phyloP scores from a whole-genome alignment of 2,329 filamentous ascomycete species.

The Pyrenophora teres region DNA sequence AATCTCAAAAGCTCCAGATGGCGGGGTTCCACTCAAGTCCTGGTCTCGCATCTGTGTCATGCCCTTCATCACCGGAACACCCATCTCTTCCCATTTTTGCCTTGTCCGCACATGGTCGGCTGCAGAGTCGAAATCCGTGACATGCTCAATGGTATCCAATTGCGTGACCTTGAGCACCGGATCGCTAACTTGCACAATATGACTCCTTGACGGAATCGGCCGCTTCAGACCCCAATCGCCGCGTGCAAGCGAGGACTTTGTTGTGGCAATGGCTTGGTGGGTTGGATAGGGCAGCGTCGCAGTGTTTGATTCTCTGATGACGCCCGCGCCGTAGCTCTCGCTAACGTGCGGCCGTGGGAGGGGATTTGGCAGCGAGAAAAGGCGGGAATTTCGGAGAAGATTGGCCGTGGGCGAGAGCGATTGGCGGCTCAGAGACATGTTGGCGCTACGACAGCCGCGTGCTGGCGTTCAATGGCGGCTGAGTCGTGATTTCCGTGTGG shows the following conservation, averaged over 20 bases:
- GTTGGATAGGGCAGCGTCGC: constrained; percentile 81
- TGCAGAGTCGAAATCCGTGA: constrained; percentile 86
- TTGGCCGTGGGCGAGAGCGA: constrained; percentile 63
- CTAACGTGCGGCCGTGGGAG: constrained; percentile 64
- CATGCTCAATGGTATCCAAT: constrained; percentile 82
- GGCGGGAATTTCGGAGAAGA: constrained; percentile 81
- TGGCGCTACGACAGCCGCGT: constrained; percentile 45
- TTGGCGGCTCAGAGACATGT: constrained; percentile 43
- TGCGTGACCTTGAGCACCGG: constrained; percentile 76
- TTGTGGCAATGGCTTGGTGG: constrained; percentile 79
- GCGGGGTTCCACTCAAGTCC: constrained; percentile 17
- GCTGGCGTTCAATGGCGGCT: constrained; percentile 40
- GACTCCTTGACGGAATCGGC: constrained; percentile 73
- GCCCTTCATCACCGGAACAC: constrained; percentile 66
- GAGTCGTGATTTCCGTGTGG: constrained; percentile 24
- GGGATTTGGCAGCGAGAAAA: constrained; percentile 84
- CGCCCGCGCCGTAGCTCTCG: constrained; percentile 53
- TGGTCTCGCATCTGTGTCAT: constrained; percentile 25
- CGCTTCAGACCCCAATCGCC: constrained; percentile 96
- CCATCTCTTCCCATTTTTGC: constrained; percentile 84
- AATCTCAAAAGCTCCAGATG: constrained; percentile 39
- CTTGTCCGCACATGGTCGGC: constrained; percentile 80
- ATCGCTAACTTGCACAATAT: constrained; percentile 68
- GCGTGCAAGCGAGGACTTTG: constrained; percentile 69
- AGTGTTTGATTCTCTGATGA: constrained; percentile 63